Conservation (phyloP, 2,329 filamentous ascomycete genomes). For the Fusarium robinianum region DNA sequence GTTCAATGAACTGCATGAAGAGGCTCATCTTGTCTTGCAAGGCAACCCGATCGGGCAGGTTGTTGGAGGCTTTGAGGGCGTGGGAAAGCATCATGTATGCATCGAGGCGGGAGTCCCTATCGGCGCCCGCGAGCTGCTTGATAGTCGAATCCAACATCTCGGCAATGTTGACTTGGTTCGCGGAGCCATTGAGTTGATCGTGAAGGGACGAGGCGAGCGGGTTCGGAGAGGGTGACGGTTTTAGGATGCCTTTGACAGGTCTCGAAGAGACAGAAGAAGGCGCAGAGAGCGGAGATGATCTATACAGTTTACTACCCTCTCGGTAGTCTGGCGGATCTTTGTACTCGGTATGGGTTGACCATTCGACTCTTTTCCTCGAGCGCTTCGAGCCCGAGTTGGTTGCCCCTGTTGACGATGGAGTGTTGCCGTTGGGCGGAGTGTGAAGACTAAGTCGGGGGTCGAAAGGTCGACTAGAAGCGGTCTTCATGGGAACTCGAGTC, state of each 20-base stretch:
- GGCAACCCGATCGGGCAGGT: slow-evolving; percentile 74
- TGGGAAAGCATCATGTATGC: slow-evolving; percentile 81
- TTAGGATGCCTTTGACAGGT: slow-evolving; percentile 74
- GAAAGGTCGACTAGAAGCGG: slow-evolving; percentile 44
- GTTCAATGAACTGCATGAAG: slow-evolving; percentile 79
- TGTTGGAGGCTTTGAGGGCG: slow-evolving; percentile 79
- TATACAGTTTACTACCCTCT: slow-evolving; percentile 44
- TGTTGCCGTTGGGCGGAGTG: slow-evolving; percentile 57
- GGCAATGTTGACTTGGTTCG: slow-evolving; percentile 61
- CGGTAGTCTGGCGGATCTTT: slow-evolving; percentile 55
- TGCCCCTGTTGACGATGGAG: slow-evolving; percentile 48
- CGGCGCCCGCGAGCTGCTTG: slow-evolving; percentile 76
- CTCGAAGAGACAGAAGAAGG: slow-evolving; percentile 47
- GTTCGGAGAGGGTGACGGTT: slow-evolving; percentile 61
- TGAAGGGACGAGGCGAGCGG: slow-evolving; percentile 48
- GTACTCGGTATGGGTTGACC: slow-evolving; percentile 61
- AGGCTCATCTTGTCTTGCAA: slow-evolving; percentile 76
- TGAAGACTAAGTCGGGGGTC: slow-evolving; percentile 47
- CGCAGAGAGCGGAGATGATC: slow-evolving; percentile 48
- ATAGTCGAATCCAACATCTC: slow-evolving; percentile 85
- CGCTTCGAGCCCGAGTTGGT: slow-evolving; percentile 50
- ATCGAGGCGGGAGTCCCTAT: slow-evolving; percentile 75
- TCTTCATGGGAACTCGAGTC: slow-evolving; percentile 42
- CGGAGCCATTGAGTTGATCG: slow-evolving; percentile 47
- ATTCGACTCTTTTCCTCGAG: slow-evolving; percentile 59